These are phyloP conservation scores for Tetrapisispora arboricola DNA, from an alignment of 805 yeast genomes.

Conservation along the genomic window DNA sequence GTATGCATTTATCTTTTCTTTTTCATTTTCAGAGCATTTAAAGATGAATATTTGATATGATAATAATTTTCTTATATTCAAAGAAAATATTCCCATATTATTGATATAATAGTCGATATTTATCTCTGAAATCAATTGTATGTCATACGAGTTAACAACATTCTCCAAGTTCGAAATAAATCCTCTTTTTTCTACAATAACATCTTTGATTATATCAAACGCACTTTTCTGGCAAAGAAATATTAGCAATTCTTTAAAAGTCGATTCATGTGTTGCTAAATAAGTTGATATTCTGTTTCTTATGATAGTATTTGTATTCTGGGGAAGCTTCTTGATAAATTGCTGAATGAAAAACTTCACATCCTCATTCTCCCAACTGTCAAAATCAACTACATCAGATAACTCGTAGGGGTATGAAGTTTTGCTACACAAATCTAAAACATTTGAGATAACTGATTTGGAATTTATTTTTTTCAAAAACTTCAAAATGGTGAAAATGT, in stretches of 20 bases:
- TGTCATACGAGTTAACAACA: neutral
- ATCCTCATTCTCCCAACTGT: constrained; percentile 10
- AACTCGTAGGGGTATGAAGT: constrained; percentile 4
- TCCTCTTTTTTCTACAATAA: constrained; percentile 3
- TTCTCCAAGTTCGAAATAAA: too few species aligned
- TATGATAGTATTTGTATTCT: neutral
- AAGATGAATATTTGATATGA: neutral
- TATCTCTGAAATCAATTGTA: neutral
- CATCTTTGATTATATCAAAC: constrained; percentile 4
- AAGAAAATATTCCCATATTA: neutral
- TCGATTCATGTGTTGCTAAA: neutral
- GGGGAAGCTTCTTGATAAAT: constrained; percentile 3
- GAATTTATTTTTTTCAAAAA: neutral
- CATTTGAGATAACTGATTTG: constrained; percentile 11
- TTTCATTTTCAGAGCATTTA: neutral
- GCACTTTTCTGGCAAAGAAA: neutral
- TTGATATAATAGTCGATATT: neutral
- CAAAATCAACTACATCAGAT: constrained; percentile 5
- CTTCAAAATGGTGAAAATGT: neutral
- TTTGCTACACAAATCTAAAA: constrained; percentile 10
- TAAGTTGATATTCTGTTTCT: neutral
- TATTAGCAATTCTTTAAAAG: too few species aligned
- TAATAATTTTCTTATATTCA: too few species aligned
- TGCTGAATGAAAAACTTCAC: constrained; percentile 7
- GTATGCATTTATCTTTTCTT: neutral